Base-by-base conservation (phyloP, 2,329 filamentous ascomycete genomes). In the Xylaria sp. region DNA sequence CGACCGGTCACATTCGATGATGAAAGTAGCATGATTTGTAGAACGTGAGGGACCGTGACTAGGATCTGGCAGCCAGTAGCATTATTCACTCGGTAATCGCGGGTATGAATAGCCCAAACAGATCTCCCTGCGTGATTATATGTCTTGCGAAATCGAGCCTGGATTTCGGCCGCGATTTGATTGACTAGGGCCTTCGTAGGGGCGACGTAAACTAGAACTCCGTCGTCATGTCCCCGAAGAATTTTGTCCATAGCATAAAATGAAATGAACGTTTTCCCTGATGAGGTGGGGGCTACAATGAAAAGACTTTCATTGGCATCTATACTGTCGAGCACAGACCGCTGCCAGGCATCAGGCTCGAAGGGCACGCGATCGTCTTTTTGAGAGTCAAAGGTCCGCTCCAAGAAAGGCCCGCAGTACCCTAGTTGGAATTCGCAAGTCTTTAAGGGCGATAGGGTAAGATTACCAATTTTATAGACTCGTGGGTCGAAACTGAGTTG, bases 181-280 rank as follows among this genome's bases (percentile, higher is more conserved):
- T 93, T 93, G 60, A 93, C 90, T 10, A 94, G 79, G 3, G 91
- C 90, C 71, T 94, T 94, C 0, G 90, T 93, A 0, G 91, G 91
- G 0, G 90, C 91, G 5, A 94, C 88, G 67, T 93, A 94, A 0
- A 93, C 88, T 6, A 94, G 76, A 2, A 93, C 83, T 2, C 85
- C 87, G 49, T 92, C 85, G 62, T 93, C 85, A 63, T 85, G 86
- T 3, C 83, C 82, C 70, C 89, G 81, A 9, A 94, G 78, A 1
- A 93, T 79, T 70, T 91, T 87, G 70, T 90, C 89, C 88, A 93
- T 94, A 1, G 90, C 90, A 68, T 94, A 93, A 74, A 93, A 94
- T 0, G 86, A 90, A 60, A 93, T 93, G 73, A 93, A 94, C 0
- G 90, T 94, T 74, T 93, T 94, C 65, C 91, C 91, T 0, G 91